Base-by-base conservation (phyloP, 2,329 filamentous ascomycete genomes). In the Chaetomium sp. region DNA sequence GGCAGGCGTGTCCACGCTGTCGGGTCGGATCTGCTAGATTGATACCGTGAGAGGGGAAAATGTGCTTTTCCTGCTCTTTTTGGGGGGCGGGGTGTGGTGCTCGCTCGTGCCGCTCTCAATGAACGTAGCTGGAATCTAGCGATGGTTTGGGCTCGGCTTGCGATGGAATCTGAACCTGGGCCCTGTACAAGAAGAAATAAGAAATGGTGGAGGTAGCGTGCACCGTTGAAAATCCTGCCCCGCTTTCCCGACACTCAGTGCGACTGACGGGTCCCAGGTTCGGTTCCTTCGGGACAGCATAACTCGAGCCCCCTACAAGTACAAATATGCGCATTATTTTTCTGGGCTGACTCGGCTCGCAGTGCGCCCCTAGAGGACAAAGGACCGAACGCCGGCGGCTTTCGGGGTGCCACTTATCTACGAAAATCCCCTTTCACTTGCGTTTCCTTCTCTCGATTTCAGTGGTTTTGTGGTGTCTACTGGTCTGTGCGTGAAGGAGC, bases 1-100 rank as follows among this genome's bases (percentile, higher is more conserved):
- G 38, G 50, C 57, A 47, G 53, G 58, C 42, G 42, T 21, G 29
- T 42, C 58, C 63, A 27, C n/a, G 63, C 63, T 57, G 63, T 53
- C 63, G 63, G 63, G 63, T 65, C 63, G 47, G 35, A 53, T 63
- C 61, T 45, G 47, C 55, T 63, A 31, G 54, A 27, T 54, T 9
- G 33, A 29, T 27, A 29, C 49, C 21, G 19, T 33, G 53, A 13
- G 6, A 35, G 35, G 31, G 21, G 25, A 42, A 42, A 19, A 45
- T 45, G 19, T 19, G 33, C 23, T 19, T 7, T 57, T 27, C 9
- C 13, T 38, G 16, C 25, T 45, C 33, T 8, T 47, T 31, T 27
- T 29, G n/a, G 31, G 31, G 9, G 38, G 21, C 9, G 29, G 51
- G 27, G 42, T 50, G 29, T 21, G 13, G 9, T 50, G 42, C 9